phyloP scores from a whole-genome alignment of 352 stramenopile species.

The Pythium monospermum region DNA sequence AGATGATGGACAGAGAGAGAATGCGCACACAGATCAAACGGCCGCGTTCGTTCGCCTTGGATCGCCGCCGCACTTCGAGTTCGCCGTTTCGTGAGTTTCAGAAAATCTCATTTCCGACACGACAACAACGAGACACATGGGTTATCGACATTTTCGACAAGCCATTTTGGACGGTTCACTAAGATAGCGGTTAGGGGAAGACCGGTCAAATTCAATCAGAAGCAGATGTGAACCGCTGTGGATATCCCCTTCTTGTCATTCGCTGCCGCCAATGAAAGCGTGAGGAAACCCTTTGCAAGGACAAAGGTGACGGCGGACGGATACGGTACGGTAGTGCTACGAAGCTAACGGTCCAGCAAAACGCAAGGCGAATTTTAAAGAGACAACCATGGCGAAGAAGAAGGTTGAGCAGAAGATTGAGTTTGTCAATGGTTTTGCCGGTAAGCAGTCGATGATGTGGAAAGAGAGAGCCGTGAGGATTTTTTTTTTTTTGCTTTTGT shows the following conservation, averaged over 20 bases:
- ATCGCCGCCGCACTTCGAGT: conserved; percentile 12
- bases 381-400: conserved; percentile 25
- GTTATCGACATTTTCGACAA: conserved; percentile 8
- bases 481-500: too few species aligned
- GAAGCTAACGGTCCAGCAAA: background rate
- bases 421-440: conserved; percentile 21
- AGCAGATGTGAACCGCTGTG: conserved; percentile 9
- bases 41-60: too few species aligned
- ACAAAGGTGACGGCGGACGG: background rate
- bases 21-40: too few species aligned
- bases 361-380: too few species aligned
- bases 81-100: background rate
- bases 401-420: conserved; percentile 18
- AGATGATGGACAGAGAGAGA: too few species aligned
- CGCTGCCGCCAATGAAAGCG: conserved; percentile 16
- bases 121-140: too few species aligned
- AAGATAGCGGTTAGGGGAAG: background rate
- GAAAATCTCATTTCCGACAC: too few species aligned
- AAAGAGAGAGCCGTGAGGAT: too few species aligned
- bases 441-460: conserved; percentile 10
- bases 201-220: background rate
- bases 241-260: conserved; percentile 1
- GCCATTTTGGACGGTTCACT: background rate
- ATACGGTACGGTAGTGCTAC: background rate
- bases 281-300: conserved; percentile 1